Conservation (phyloP, 2,329 filamentous ascomycete species). For the Colletotrichum sp. region DNA sequence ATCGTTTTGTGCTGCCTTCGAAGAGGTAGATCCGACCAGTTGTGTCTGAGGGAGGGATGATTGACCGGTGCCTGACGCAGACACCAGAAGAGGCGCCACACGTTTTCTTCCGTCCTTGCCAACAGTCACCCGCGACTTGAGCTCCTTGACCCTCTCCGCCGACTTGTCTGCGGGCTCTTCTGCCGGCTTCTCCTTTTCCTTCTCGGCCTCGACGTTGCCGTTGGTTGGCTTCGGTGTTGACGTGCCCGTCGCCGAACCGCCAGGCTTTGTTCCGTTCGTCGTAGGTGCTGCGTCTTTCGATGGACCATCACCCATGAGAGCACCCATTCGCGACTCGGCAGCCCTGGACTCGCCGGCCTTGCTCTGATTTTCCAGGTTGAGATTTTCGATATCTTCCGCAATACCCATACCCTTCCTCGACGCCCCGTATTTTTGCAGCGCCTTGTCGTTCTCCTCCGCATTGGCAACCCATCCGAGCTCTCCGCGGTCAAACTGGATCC, state of each 20-base stretch:
- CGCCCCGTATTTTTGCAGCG: slow-evolving; percentile 89
- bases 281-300: slow-evolving; percentile 53
- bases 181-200: slow-evolving; percentile 36
- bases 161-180: slow-evolving; percentile 59
- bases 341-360: slow-evolving; percentile 89
- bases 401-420: slow-evolving; percentile 89
- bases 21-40: slow-evolving; percentile 77
- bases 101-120: slow-evolving; percentile 98
- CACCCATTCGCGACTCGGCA: slow-evolving; percentile 95
- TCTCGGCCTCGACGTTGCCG: slow-evolving; percentile 39
- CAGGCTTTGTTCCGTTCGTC: slow-evolving; percentile 57
- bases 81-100: slow-evolving; percentile 89
- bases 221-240: slow-evolving; percentile 45
- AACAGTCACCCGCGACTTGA: slow-evolving; percentile 92
- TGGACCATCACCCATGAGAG: slow-evolving; percentile 88
- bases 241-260: slow-evolving; percentile 32
- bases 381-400: slow-evolving; percentile 87
- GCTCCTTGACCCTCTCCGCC: slow-evolving; percentile 58
- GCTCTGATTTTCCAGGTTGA: slow-evolving; percentile 87
- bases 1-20: slow-evolving; percentile 67
- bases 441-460: slow-evolving; percentile 88
- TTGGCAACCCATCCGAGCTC: slow-evolving; percentile 90
- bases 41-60: slow-evolving; percentile 90
- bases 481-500: slow-evolving; percentile 80
- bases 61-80: slow-evolving; percentile 83